A percentile compares a stretch with the other conserved stretches of the same genome.
phyloP scores from a whole-genome alignment of 495 filamentous ascomycete genomes.

The Tuber brumale region DNA sequence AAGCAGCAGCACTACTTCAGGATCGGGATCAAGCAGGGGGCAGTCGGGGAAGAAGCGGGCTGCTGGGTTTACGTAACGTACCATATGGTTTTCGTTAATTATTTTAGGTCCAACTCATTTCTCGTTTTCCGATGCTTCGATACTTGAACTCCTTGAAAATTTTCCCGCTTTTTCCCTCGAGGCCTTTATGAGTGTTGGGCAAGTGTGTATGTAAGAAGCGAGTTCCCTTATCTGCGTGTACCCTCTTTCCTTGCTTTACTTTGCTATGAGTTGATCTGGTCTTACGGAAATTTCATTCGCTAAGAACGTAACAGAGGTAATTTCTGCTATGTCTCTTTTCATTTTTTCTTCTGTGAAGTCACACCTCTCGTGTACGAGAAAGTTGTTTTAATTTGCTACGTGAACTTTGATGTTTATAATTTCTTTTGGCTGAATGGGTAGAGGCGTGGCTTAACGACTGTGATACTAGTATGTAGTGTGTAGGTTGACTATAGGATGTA shows the following conservation, averaged over 20 bases:
- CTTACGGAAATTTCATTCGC: neutral
- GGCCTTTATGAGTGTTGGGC: neutral
- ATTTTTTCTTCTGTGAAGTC: too few species aligned
- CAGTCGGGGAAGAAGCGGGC: constrained; percentile 34
- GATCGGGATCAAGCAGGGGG: constrained; percentile 14
- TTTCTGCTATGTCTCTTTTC: neutral
- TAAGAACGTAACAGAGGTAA: neutral
- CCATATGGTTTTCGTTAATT: neutral
- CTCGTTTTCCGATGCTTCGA: neutral
- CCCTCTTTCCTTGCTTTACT: neutral
- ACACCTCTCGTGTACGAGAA: neutral
- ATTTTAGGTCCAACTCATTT: neutral
- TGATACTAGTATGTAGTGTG: neutral
- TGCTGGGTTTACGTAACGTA: constrained; percentile 29
- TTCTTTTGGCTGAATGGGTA: neutral
- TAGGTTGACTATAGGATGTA: neutral
- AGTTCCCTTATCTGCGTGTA: neutral
- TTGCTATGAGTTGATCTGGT: neutral
- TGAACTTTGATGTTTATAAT: neutral
- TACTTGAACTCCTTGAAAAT: neutral
- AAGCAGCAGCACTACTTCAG: constrained; percentile 31
- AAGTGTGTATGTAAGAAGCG: neutral
- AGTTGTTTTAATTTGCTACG: neutral
- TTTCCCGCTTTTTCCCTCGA: neutral
- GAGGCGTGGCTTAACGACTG: neutral